Evolutionary conservation across 495 filamentous ascomycete genomes (phyloP).

Genomic region (Jackrogersella multiformis): DNA sequence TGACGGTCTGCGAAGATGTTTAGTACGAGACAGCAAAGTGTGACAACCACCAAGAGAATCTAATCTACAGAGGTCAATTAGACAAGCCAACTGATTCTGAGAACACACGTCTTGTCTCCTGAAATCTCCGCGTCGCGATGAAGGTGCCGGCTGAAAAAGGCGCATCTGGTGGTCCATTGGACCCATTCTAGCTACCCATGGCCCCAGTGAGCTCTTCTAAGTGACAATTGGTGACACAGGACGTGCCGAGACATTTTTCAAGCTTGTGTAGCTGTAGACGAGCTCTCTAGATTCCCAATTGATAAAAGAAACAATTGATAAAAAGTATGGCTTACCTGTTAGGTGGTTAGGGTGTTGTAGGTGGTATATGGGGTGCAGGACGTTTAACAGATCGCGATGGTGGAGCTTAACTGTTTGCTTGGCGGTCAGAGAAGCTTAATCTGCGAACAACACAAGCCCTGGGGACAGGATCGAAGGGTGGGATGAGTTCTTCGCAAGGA

Average conservation of each 20-base stretch:
- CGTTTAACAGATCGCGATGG: constrained; percentile 20
- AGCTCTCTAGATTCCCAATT: constrained; percentile 25
- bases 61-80: constrained; percentile 11
- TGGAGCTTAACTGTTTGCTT: constrained; percentile 40
- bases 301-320: too few species aligned
- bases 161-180: constrained; percentile 20
- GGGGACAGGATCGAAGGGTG: constrained; percentile 34
- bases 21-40: constrained; percentile 18
- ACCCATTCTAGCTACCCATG: not conserved
- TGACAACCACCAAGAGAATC: not conserved
- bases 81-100: constrained; percentile 2
- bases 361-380: constrained; percentile 31
- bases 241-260: not conserved
- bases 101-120: not conserved
- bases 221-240: not conserved
- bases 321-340: constrained; percentile 38
- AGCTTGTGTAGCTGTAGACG: constrained; percentile 3
- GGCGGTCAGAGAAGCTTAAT: constrained; percentile 39
- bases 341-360: constrained; percentile 3
- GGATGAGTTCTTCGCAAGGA: constrained; percentile 43
- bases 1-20: constrained; percentile 28
- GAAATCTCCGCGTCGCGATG: not conserved
- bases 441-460: constrained; percentile 50
- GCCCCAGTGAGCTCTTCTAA: not conserved
- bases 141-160: constrained; percentile 11